These are phyloP conservation scores for Lineolata rhizophorae DNA, from an alignment of 495 filamentous ascomycete species.

Conservation along the genomic window DNA sequence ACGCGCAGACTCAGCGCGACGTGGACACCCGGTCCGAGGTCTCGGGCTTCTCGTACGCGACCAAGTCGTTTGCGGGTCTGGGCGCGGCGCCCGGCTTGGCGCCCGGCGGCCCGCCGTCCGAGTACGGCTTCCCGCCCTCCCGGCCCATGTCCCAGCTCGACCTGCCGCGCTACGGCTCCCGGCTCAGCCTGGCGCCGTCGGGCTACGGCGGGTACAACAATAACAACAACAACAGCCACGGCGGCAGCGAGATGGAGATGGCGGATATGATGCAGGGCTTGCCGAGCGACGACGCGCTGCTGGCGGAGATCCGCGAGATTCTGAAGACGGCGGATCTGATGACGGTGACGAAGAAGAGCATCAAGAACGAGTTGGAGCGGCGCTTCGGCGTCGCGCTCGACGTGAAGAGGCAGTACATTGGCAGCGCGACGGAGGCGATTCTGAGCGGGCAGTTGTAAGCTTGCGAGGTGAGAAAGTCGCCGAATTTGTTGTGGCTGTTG, in stretches of 20 bases:
- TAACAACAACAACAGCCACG: conserved; percentile 17
- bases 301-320: conserved; percentile 89
- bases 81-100: conserved; percentile 3
- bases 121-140: conserved; percentile 33
- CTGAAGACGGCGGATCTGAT: conserved; percentile 82
- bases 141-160: conserved; percentile 62
- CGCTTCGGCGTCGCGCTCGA: conserved; percentile 70
- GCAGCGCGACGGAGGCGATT: conserved; percentile 48
- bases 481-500: not conserved
- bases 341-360: conserved; percentile 94
- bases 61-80: conserved; percentile 32
- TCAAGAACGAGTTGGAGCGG: conserved; percentile 80
- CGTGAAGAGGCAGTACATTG: conserved; percentile 70
- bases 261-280: conserved; percentile 47
- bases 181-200: not conserved
- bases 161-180: conserved; percentile 19
- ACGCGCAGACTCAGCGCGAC: conserved; percentile 64
- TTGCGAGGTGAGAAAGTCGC: not conserved
- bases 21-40: conserved; percentile 74
- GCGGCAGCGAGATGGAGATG: conserved; percentile 34
- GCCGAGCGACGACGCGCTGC: conserved; percentile 70
- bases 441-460: conserved; percentile 43
- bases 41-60: conserved; percentile 79
- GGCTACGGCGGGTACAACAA: conserved; percentile 12
- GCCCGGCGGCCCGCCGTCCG: conserved; percentile 30